Evolutionary conservation across 345 rosid genomes (phyloP).

Genomic region (Arabidopsis arenosa): DNA sequence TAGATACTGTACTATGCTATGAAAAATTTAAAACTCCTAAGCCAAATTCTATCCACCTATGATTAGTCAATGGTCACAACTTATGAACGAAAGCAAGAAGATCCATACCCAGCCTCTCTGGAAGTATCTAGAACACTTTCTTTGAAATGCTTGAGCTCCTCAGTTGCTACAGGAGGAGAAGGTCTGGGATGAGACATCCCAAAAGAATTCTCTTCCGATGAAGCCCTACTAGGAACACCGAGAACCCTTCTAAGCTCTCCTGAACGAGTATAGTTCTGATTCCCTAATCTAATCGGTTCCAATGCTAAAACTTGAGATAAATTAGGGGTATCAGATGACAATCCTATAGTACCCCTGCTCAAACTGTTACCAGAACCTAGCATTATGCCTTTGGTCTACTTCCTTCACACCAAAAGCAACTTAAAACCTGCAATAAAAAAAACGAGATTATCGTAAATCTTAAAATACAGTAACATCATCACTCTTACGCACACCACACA

Average conservation of each 20-base stretch:
- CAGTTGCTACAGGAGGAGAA: conserved; percentile 67
- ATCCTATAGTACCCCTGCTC: conserved; percentile 55
- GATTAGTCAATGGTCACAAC: conserved; percentile 1
- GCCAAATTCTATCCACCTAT: not conserved
- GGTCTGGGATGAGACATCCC: conserved; percentile 64
- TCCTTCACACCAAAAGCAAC: conserved; percentile 25
- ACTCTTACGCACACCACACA: not conserved
- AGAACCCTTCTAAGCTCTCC: conserved; percentile 84
- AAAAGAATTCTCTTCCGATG: conserved; percentile 70
- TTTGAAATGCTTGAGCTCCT: conserved; percentile 86
- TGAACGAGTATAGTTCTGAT: conserved; percentile 66
- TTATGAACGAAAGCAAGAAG: conserved; percentile 7
- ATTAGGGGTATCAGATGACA: conserved; percentile 64
- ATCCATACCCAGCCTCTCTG: conserved; percentile 76
- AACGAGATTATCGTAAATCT: not conserved
- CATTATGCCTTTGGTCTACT: conserved; percentile 49
- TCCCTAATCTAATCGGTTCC: conserved; percentile 81
- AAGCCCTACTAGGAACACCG: conserved; percentile 64
- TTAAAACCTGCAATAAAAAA: conserved; percentile 30
- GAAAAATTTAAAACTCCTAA: not conserved
- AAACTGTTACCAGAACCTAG: conserved; percentile 61
- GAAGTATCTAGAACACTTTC: conserved; percentile 84
- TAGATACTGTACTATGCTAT: not conserved
- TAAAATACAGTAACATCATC: not conserved
- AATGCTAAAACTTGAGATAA: conserved; percentile 67